These are phyloP conservation scores for Solanum paucissectum DNA, from an alignment of 257 asterid genomes.

Conservation along the genomic window DNA sequence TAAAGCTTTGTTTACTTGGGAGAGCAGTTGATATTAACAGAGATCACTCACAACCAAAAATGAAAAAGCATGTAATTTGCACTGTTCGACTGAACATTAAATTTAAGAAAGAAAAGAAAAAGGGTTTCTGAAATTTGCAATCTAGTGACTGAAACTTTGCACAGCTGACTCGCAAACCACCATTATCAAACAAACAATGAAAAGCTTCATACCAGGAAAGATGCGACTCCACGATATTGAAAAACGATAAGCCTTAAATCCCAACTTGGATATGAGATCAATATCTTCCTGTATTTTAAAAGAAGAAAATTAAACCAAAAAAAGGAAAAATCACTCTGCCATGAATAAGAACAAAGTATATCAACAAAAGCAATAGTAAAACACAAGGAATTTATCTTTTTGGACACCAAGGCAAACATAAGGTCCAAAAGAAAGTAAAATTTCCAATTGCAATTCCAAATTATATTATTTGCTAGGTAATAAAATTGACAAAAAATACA, in stretches of 20 bases:
- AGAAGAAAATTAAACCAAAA: background rate
- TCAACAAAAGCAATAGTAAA: background rate
- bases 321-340: background rate
- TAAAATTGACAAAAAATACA: background rate
- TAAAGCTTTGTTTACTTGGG: background rate
- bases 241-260: constrained; percentile 42
- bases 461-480: background rate
- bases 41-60: background rate
- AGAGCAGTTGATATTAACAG: background rate
- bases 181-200: background rate
- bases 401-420: background rate
- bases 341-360: background rate
- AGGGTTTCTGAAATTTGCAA: background rate
- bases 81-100: background rate
- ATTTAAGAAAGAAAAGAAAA: background rate
- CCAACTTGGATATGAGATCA: constrained; percentile 41
- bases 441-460: background rate
- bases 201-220: constrained; percentile 27
- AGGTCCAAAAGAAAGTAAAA: background rate
- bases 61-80: background rate
- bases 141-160: background rate
- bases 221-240: constrained; percentile 53
- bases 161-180: background rate
- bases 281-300: constrained; percentile 34
- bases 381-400: background rate